Percentiles rank a stretch among this genome's conserved stretches.
Conservation (phyloP, 176 grass and related monocot genomes). For the Hyparrhenia diplandra region DNA sequence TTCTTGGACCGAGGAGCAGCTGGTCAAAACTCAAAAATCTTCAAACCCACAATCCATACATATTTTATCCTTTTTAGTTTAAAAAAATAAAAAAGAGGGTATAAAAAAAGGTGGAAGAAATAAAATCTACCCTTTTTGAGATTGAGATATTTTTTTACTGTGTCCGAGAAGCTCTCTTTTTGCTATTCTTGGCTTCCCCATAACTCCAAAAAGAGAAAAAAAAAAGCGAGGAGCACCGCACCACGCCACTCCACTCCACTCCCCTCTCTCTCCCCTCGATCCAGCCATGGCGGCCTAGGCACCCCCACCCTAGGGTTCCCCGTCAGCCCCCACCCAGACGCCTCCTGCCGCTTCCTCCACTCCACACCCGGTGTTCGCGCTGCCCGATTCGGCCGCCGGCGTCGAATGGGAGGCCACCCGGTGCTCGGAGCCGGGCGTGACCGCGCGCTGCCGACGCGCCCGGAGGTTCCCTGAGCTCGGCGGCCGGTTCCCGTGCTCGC, state of each 20-base stretch:
- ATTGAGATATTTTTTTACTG: conserved; percentile 16
- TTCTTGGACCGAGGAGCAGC: background rate
- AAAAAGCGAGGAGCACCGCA: background rate
- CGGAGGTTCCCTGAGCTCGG: conserved; percentile 6
- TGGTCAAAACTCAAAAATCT: background rate
- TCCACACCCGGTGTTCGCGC: background rate
- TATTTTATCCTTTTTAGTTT: background rate
- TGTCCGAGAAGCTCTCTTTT: background rate
- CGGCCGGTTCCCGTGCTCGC: background rate
- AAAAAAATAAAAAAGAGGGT: background rate
- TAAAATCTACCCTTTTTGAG: background rate
- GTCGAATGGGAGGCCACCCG: conserved; percentile 10
- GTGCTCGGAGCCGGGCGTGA: conserved; percentile 5
- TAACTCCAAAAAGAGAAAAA: background rate
- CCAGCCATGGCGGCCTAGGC: conserved; percentile 46
- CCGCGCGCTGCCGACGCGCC: too few relatives aligned
- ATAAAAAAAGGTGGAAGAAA: conserved; percentile 1
- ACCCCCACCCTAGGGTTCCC: conserved; percentile 32
- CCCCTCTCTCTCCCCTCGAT: conserved; percentile 34
- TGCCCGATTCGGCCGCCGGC: conserved; percentile 13
- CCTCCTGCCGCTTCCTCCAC: background rate
- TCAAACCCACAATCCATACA: background rate
- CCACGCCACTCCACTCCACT: conserved; percentile 1
- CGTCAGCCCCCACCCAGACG: background rate
- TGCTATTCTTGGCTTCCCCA: background rate